Conservation (phyloP, 2,329 filamentous ascomycete genomes). For the Penicillium hesseltinei region DNA sequence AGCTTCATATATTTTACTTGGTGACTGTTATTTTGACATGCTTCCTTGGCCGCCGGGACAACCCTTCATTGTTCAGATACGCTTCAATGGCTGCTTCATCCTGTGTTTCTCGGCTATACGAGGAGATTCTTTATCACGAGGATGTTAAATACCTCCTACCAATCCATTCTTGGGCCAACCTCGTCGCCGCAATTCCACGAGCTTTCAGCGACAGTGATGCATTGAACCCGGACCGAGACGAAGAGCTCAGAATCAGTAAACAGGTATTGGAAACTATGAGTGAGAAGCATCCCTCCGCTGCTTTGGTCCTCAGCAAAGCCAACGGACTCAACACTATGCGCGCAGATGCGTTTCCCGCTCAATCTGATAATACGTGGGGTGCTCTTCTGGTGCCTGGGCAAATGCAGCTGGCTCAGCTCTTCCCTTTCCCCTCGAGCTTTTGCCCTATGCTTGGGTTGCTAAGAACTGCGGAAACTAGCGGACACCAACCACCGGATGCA, state of each 20-base stretch:
- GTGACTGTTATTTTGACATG: conserved; percentile 10
- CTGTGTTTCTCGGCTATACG: conserved; percentile 10
- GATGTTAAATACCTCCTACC: conserved; percentile 6
- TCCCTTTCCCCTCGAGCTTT: conserved; percentile 1
- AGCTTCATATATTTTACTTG: conserved; percentile 14
- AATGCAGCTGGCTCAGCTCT: neutral
- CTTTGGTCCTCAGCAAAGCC: neutral
- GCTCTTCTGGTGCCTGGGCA: neutral
- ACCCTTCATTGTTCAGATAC: conserved; percentile 8
- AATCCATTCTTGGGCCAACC: conserved; percentile 11
- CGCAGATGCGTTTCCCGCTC: neutral
- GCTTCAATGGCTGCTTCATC: conserved; percentile 12
- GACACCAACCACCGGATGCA: neutral
- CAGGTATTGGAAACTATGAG: conserved; percentile 9
- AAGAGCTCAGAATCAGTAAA: conserved; percentile 6
- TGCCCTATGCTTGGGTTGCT: conserved; percentile 2
- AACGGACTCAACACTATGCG: neutral
- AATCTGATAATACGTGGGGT: neutral
- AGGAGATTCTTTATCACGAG: conserved; percentile 13
- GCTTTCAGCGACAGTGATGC: conserved; percentile 8
- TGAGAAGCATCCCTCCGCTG: conserved; percentile 11
- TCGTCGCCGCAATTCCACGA: conserved; percentile 13
- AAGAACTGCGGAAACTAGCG: neutral
- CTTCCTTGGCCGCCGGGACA: conserved; percentile 12
- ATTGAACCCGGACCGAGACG: conserved; percentile 1